Evolutionary conservation across 2,329 filamentous ascomycete genomes (phyloP), one percentile per base, ranked within the genome.

Genomic region (Xenoacremonium recifei): DNA sequence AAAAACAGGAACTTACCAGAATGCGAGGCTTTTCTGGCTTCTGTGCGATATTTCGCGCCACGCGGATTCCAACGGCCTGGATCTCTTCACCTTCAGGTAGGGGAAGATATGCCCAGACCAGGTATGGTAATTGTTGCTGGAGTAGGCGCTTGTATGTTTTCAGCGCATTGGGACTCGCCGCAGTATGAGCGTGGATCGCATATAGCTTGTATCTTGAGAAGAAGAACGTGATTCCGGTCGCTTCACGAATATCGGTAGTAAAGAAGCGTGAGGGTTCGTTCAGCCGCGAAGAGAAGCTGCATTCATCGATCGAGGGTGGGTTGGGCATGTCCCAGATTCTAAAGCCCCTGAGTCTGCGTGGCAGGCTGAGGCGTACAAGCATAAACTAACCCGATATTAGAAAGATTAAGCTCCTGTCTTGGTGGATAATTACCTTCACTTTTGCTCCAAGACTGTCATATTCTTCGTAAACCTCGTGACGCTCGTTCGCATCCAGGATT

Each of bases 241-340:
- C 9, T 11, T 32, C 16, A 11, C 29, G 29, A 6, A 16, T 10
- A 16, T 32, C 29, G 29, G 16, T 27, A 27, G 23, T 27, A 9
- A 7, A 13, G 23, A 27, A 16, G 34, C 33, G 29, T 16, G 12
- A 11, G n/a, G 11, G 15, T 12, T 29, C 30, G 13, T 21, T 9
- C 3, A 40, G 15, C 6, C 21, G 18, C 5, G 37, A 37, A 21
- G 4, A 35, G 11, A 45, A 34, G 4, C 29, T n/a, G 21, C 37
- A 45, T 12, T 45, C 21, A 4, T 45, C 29, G 17, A 45, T 29
- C 10, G 7, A 3, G 21, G 42, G 42, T 4, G 42, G 42, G 13
- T 21, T 30, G 3, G 42, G 34, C 30, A 37, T 45, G 35, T 45
- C 42, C 42, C 42, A 45, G 29, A 40, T 30, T 9, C 34, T 27